Conservation (phyloP, 1,284 basidiomycete species). For the Megacollybia platyphylla region DNA sequence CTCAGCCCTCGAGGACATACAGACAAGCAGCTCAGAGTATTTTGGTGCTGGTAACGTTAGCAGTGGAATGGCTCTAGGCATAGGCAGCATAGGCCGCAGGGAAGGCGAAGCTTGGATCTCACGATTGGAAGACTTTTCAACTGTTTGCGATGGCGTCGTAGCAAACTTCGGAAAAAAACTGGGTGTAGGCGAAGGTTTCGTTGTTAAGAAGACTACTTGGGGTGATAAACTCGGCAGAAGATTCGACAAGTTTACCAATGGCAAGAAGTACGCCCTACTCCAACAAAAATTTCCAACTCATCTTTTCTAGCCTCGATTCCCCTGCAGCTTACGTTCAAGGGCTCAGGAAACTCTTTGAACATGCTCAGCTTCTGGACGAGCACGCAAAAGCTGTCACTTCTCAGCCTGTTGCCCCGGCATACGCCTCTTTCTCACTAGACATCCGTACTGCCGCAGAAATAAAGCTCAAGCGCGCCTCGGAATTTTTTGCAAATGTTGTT, state of each 20-base stretch:
- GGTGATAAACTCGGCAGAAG: slow-evolving; percentile 72
- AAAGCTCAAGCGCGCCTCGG: slow-evolving; percentile 69
- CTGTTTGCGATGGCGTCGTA: slow-evolving; percentile 75
- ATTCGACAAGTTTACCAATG: slow-evolving; percentile 85
- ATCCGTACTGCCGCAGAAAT: slow-evolving; percentile 56
- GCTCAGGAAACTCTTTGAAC: slow-evolving; percentile 63
- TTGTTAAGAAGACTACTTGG: slow-evolving; percentile 75
- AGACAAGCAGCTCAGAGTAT: slow-evolving; percentile 48
- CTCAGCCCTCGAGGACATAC: slow-evolving; percentile 65
- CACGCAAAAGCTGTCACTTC: slow-evolving; percentile 68
- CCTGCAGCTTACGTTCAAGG: slow-evolving; percentile 77
- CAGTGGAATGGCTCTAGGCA: slow-evolving; percentile 58
- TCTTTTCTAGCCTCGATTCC: slow-evolving; percentile 61
- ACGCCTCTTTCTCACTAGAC: slow-evolving; percentile 56
- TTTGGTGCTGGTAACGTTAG: slow-evolving; percentile 71
- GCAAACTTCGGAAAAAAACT: slow-evolving; percentile 83
- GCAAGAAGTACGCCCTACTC: slow-evolving; percentile 61
- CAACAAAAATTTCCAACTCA: slow-evolving; percentile 7
- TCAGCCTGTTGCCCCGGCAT: slow-evolving; percentile 53
- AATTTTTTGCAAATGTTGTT: slow-evolving; percentile 86
- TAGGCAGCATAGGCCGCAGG: slow-evolving; percentile 53
- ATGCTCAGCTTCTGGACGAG: slow-evolving; percentile 76
- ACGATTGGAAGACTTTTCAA: slow-evolving; percentile 60
- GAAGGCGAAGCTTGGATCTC: slow-evolving; percentile 63
- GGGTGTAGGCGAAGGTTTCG: slow-evolving; percentile 75